Percentiles rank a stretch among this genome's conserved stretches.
Conservation (phyloP, 2,329 filamentous ascomycete species). For the Trichoderma lentiforme region DNA sequence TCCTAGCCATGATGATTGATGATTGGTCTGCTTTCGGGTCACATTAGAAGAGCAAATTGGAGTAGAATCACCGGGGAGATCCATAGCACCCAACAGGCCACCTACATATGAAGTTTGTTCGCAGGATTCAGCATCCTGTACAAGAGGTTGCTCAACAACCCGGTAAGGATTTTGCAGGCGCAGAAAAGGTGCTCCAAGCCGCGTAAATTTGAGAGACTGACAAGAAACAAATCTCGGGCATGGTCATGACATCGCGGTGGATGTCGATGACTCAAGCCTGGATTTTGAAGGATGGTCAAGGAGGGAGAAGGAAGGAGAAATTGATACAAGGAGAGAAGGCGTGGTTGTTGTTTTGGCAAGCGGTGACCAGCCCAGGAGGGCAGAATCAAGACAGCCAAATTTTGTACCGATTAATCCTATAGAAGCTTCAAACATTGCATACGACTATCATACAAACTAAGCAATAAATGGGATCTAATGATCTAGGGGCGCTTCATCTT, state of each 20-base stretch:
- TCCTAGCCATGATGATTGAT: neutral
- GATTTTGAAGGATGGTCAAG: neutral
- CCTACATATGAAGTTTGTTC: neutral
- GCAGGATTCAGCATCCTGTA: neutral
- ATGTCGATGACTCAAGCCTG: neutral
- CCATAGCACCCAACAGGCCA: neutral
- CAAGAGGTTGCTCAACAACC: neutral
- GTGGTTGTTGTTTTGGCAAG: neutral
- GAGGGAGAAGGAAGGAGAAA: neutral
- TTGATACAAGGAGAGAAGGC: neutral
- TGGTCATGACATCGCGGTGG: neutral
- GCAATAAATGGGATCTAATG: too few species aligned
- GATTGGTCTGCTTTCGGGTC: neutral
- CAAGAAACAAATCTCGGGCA: neutral
- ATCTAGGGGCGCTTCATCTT: too few species aligned
- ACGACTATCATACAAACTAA: neutral
- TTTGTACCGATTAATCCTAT: too few species aligned
- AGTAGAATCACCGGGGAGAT: neutral
- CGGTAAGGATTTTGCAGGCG: neutral
- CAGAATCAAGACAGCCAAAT: neutral
- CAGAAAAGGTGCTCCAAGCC: neutral
- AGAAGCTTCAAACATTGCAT: neutral
- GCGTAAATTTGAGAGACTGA: neutral
- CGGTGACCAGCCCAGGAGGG: neutral
- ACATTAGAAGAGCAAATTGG: neutral